phyloP scores from a whole-genome alignment of 176 grass and related monocot genomes.

The Tillandsia fasciculata region DNA sequence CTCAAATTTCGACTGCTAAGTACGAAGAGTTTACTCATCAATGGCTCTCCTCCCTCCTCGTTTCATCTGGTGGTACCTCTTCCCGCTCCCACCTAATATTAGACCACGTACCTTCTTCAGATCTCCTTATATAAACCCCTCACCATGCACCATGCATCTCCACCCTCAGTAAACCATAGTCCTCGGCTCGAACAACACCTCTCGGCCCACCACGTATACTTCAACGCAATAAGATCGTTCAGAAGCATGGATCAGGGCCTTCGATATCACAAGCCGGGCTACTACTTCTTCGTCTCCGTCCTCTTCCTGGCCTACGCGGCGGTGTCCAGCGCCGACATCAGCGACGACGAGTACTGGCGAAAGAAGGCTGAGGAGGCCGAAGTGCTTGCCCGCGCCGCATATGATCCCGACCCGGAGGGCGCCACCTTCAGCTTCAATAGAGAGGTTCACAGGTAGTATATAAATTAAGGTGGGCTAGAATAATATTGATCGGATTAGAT shows the following conservation, averaged over 20 bases:
- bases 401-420: slow-evolving; percentile 30
- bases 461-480: not conserved
- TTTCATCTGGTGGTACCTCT: not conserved
- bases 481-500: not conserved
- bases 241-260: not conserved
- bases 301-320: slow-evolving; percentile 5
- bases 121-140: slow-evolving; percentile 8
- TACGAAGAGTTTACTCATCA: not conserved
- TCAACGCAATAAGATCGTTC: not conserved
- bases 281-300: slow-evolving; percentile 3
- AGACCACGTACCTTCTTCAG: not conserved
- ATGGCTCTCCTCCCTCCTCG: slow-evolving; percentile 13
- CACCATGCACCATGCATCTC: not conserved
- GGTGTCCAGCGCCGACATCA: slow-evolving; percentile 11
- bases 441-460: slow-evolving; percentile 24
- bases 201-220: not conserved
- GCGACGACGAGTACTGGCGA: slow-evolving; percentile 42
- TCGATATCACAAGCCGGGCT: not conserved
- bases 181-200: not conserved
- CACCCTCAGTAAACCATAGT: not conserved
- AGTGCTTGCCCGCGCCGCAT: slow-evolving; percentile 19
- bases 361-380: slow-evolving; percentile 24
- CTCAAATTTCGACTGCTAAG: no score
- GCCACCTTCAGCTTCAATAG: slow-evolving; percentile 34
- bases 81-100: not conserved